Evolutionary conservation across 2,329 filamentous ascomycete species (phyloP).

Genomic region (Xylariaceae sp.): DNA sequence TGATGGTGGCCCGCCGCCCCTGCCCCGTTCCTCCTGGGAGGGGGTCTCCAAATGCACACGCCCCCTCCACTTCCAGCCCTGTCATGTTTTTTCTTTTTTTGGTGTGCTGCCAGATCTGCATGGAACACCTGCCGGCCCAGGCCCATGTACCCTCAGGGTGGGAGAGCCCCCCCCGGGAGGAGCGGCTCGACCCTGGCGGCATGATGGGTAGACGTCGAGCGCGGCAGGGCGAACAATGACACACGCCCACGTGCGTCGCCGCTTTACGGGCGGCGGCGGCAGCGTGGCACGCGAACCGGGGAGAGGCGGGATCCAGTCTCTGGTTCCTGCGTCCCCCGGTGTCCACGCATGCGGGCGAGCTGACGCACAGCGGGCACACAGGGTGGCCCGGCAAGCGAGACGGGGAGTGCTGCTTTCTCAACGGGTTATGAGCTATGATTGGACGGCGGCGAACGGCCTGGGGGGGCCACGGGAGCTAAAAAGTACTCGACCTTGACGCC

Average conservation of each 20-base stretch:
- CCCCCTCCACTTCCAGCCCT: too few relatives aligned
- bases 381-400: slow-evolving; percentile 16
- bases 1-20: slow-evolving; percentile 8
- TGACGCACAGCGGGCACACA: slow-evolving; percentile 21
- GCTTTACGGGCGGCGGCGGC: slow-evolving; percentile 26
- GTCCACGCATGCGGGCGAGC: slow-evolving; percentile 16
- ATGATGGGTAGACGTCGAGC: slow-evolving; percentile 19
- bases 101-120: slow-evolving; percentile 18
- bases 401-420: slow-evolving; percentile 32
- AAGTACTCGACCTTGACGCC: slow-evolving; percentile 36
- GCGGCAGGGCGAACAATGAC: slow-evolving; percentile 23
- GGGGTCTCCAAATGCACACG: slow-evolving; percentile 22
- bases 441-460: slow-evolving; percentile 30
- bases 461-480: slow-evolving; percentile 28
- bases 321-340: slow-evolving; percentile 26
- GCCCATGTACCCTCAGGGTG: too few relatives aligned
- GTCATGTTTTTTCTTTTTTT: slow-evolving; percentile 14
- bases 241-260: slow-evolving; percentile 32
- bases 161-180: too few relatives aligned
- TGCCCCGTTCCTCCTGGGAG: slow-evolving; percentile 9
- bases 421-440: slow-evolving; percentile 48
- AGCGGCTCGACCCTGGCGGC: too few relatives aligned
- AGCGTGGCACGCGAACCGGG: slow-evolving; percentile 20
- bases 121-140: slow-evolving; percentile 14
- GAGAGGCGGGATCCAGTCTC: slow-evolving; percentile 16